Conservation (phyloP, 768 basidiomycete genomes). For the Calvatia gigantea region DNA sequence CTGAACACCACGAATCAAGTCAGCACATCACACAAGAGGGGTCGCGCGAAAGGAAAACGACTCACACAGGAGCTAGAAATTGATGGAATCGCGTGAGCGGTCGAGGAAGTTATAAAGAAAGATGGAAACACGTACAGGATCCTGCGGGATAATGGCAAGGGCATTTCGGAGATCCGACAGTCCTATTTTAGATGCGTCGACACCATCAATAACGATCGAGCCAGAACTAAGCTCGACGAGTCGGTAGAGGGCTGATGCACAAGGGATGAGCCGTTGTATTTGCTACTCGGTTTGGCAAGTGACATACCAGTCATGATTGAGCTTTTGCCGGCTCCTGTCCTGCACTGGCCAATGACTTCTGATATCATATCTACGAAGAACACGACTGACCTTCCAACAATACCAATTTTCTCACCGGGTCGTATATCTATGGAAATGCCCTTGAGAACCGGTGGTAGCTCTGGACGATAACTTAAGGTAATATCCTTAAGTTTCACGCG, state of each 20-base stretch:
- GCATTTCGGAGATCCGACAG: constrained; percentile 65
- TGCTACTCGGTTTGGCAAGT: background rate
- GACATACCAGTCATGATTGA: constrained; percentile 74
- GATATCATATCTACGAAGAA: background rate
- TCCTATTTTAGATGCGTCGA: constrained; percentile 83
- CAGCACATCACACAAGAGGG: background rate
- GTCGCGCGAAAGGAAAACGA: background rate
- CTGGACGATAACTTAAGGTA: constrained; percentile 80
- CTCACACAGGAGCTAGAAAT: constrained; percentile 43
- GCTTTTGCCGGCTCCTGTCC: constrained; percentile 87
- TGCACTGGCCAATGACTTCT: constrained; percentile 17
- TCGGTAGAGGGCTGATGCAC: constrained; percentile 61
- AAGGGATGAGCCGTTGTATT: background rate
- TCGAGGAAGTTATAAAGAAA: constrained; percentile 8
- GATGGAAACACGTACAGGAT: constrained; percentile 49
- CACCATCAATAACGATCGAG: constrained; percentile 71
- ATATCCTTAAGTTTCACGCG: constrained; percentile 72
- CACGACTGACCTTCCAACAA: constrained; percentile 57
- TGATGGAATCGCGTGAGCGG: constrained; percentile 12
- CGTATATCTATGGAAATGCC: constrained; percentile 67
- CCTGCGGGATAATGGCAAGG: constrained; percentile 83
- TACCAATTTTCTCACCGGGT: constrained; percentile 88
- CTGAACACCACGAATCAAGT: constrained; percentile 25
- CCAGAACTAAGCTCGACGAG: constrained; percentile 80
- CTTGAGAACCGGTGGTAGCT: constrained; percentile 85